These are phyloP conservation scores for Megacollybia platyphylla DNA, from an alignment of 1,284 basidiomycete genomes.

Conservation along the genomic window DNA sequence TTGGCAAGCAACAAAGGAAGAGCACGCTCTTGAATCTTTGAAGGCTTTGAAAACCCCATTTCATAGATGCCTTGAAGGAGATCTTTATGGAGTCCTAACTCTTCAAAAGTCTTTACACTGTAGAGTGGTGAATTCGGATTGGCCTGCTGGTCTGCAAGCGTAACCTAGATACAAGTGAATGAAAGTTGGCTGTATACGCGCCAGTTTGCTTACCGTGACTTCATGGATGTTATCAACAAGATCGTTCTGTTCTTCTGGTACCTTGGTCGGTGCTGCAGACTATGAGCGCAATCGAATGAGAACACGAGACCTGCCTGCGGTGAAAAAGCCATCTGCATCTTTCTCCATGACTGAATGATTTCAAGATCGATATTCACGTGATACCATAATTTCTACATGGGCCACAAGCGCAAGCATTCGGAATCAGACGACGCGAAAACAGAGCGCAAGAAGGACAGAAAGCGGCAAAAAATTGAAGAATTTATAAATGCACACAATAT, in stretches of 20 bases:
- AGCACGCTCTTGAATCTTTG: conserved; percentile 98
- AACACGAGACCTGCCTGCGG: conserved; percentile 24
- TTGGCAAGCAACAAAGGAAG: conserved; percentile 84
- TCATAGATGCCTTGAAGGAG: conserved; percentile 94
- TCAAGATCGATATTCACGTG: no score
- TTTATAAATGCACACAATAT: conserved; percentile 69
- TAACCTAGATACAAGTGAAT: conserved; percentile 49
- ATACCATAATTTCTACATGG: no score
- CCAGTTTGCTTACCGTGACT: not conserved
- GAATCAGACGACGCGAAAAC: not conserved
- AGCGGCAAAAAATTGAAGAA: conserved; percentile 21
- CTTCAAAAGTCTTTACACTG: conserved; percentile 91
- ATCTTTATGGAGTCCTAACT: conserved; percentile 84
- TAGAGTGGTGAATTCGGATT: conserved; percentile 94
- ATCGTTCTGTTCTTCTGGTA: not conserved
- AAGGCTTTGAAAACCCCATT: conserved; percentile 95
- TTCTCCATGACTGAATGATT: conserved; percentile 32
- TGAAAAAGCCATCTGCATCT: conserved; percentile 67
- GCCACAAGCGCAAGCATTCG: no score
- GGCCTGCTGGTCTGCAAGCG: conserved; percentile 92
- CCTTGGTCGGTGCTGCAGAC: not conserved
- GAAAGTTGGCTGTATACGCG: not conserved
- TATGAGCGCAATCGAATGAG: not conserved
- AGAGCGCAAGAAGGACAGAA: not conserved
- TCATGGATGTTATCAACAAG: not conserved